Evolutionary conservation across 768 basidiomycete species (phyloP), one percentile per base, ranked within the genome.

Genomic region (Psilocybe tampanensis): DNA sequence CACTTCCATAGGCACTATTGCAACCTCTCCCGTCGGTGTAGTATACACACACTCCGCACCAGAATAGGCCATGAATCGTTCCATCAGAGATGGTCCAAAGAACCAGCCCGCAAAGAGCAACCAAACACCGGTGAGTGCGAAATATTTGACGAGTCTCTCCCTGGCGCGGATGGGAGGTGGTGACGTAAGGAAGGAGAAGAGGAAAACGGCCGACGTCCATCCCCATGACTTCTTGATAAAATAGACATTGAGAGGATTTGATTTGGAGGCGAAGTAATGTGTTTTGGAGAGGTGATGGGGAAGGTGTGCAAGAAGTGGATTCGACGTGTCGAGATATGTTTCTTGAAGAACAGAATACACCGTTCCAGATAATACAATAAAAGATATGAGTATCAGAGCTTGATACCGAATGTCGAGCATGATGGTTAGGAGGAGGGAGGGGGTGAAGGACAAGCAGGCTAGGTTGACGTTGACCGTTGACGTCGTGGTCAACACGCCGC

Each of bases 141-240:
- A 50, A 80, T 82, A 94, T 62, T 85, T 82, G 57, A 68, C 42
- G 15, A 87, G 57, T 42, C 87, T 78, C 19, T 70, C 52, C 9
- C 64, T 57, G 1, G 78, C 74, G 26, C 80, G 79, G 2, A 70
- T 69, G 9, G 69, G 66, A 2, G 75, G 68, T 4, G 88, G 83
- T 60, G 82, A 80, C 1, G 89, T 86, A 48, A 79, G 24, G 79
- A 82, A 89, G 22, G 80, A 75, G 53, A 80, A 64, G 53, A 86
- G 66, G 64, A 92, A 93, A 0, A 82, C 77, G 32, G 76, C 77
- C 7, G 91, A 80, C 1, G 94, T 95, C 94, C 95, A 97, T 0
- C 75, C 92, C 95, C 96, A 97, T 21, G 89, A 85, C 51, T 83
- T 79, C 74, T 98, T 98, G 68, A 95, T 92, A 73, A 96, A 95